Percentiles rank a stretch among this genome's conserved stretches.
These are phyloP conservation scores for Musa troglodytarum DNA, from an alignment of 176 grass and related monocot species.

Conservation along the genomic window DNA sequence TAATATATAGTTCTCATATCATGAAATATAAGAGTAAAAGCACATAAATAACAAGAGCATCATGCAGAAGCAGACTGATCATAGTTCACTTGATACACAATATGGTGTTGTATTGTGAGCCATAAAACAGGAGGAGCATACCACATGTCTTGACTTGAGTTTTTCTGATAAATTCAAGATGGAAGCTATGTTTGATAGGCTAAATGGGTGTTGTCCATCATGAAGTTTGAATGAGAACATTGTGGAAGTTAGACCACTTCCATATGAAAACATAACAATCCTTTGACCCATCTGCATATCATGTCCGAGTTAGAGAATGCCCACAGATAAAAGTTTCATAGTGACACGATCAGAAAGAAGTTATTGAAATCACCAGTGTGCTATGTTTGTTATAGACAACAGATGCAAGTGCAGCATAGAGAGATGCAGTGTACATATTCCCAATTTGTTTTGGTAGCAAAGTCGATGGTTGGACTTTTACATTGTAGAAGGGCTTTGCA, in stretches of 20 bases:
- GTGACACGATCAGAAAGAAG: not conserved
- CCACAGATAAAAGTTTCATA: too few relatives aligned
- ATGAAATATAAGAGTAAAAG: too few relatives aligned
- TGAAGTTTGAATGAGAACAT: slow-evolving; percentile 83
- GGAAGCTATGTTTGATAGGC: slow-evolving; percentile 56
- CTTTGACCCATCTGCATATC: slow-evolving; percentile 43
- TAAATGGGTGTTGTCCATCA: slow-evolving; percentile 62
- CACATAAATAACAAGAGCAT: too few relatives aligned
- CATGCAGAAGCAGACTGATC: too few relatives aligned
- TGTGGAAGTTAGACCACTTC: slow-evolving; percentile 89
- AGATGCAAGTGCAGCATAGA: slow-evolving; percentile 64
- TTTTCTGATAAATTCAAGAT: slow-evolving; percentile 65
- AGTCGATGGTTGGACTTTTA: slow-evolving; percentile 70
- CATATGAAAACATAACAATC: slow-evolving; percentile 99
- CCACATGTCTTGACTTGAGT: slow-evolving; percentile 76
- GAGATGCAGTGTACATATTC: slow-evolving; percentile 77
- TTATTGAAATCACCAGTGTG: slow-evolving; percentile 45
- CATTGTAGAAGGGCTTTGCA: slow-evolving; percentile 62
- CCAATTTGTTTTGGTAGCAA: slow-evolving; percentile 70
- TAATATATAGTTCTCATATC: too few relatives aligned
- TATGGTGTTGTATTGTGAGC: too few relatives aligned
- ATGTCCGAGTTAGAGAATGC: too few relatives aligned
- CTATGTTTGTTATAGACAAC: slow-evolving; percentile 52
- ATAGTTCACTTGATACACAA: too few relatives aligned
- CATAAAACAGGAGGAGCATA: slow-evolving; percentile 2